These are phyloP conservation scores for Sphagnum fallax DNA, from an alignment of 228 moss, liverwort and hornwort genomes.

Conservation along the genomic window DNA sequence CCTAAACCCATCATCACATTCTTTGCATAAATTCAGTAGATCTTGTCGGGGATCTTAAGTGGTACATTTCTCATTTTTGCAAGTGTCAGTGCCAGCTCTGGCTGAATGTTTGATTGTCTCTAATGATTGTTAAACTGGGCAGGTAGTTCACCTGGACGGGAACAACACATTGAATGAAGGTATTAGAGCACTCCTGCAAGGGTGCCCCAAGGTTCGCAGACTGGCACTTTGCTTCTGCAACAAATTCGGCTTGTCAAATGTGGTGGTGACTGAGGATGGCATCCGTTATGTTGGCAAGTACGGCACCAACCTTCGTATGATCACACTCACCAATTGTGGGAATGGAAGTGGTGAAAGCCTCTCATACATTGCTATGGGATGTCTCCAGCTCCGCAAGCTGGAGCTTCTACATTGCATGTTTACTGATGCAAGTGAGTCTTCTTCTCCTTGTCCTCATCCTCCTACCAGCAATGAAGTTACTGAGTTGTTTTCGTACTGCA, in stretches of 20 bases:
- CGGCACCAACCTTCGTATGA: slow-evolving; percentile 35
- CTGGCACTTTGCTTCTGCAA: slow-evolving; percentile 43
- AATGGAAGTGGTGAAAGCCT: slow-evolving; percentile 35
- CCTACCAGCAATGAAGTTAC: too few species aligned
- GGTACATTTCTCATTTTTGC: too few species aligned
- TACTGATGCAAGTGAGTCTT: slow-evolving; percentile 37
- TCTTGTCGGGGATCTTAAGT: too few species aligned
- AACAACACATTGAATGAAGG: slow-evolving; percentile 47
- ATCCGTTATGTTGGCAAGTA: slow-evolving; percentile 48
- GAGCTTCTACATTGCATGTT: slow-evolving; percentile 62
- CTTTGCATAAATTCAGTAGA: too few species aligned
- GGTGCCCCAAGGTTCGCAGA: slow-evolving; percentile 38
- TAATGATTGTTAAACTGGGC: background rate
- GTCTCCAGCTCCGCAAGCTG: slow-evolving; percentile 35
- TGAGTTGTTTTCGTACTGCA: background rate
- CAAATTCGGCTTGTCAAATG: slow-evolving; percentile 37
- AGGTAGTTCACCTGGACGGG: slow-evolving; percentile 52
- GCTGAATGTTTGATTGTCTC: too few species aligned
- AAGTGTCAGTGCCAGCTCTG: too few species aligned
- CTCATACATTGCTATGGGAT: slow-evolving; percentile 28
- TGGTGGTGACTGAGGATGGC: slow-evolving; percentile 46
- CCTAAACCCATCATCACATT: too few species aligned
- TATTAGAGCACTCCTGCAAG: slow-evolving; percentile 40
- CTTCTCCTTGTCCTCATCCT: too few species aligned
- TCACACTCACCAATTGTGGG: slow-evolving; percentile 58